A percentile compares a stretch with the other conserved stretches of the same genome.
These are phyloP conservation scores for Trametes pubescens DNA, from an alignment of 1,284 basidiomycete species.

Conservation along the genomic window DNA sequence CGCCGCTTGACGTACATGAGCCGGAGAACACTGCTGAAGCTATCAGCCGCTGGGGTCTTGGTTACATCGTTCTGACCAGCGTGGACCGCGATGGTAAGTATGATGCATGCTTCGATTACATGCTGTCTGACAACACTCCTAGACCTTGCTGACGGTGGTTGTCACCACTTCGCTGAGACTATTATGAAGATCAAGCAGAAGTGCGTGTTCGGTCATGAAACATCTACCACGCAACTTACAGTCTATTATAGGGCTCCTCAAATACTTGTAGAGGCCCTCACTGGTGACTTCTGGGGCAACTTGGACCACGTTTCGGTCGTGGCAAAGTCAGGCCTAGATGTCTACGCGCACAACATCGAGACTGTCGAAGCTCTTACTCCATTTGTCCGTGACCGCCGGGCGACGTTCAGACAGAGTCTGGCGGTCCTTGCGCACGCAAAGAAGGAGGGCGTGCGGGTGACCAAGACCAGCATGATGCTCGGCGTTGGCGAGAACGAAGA, in stretches of 20 bases:
- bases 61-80: conserved; percentile 97
- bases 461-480: conserved; percentile 99
- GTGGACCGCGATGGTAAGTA: conserved; percentile 92
- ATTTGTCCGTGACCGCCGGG: conserved; percentile 93
- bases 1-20: conserved; percentile 95
- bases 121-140: conserved; percentile 14
- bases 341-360: conserved; percentile 98
- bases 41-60: conserved; percentile 97
- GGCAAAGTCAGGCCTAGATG: conserved; percentile 93
- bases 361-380: conserved; percentile 95
- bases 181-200: conserved; percentile 97
- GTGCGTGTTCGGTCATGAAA: conserved; percentile 49
- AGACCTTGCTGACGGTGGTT: conserved; percentile 95
- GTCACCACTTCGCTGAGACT: conserved; percentile 94
- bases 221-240: conserved; percentile 9
- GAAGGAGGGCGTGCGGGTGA: conserved; percentile 85
- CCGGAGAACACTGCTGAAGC: conserved; percentile 99
- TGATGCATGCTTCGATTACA: neutral
- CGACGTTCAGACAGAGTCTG: conserved; percentile 91
- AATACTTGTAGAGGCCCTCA: conserved; percentile 96
- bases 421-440: conserved; percentile 86
- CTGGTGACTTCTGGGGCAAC: conserved; percentile 92
- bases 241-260: conserved; percentile 76
- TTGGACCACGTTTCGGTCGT: conserved; percentile 82
- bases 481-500: conserved; percentile 93